Evolutionary conservation across 805 yeast genomes (phyloP), one percentile per base, ranked within the genome.

Genomic region (Candida krabiensis): DNA sequence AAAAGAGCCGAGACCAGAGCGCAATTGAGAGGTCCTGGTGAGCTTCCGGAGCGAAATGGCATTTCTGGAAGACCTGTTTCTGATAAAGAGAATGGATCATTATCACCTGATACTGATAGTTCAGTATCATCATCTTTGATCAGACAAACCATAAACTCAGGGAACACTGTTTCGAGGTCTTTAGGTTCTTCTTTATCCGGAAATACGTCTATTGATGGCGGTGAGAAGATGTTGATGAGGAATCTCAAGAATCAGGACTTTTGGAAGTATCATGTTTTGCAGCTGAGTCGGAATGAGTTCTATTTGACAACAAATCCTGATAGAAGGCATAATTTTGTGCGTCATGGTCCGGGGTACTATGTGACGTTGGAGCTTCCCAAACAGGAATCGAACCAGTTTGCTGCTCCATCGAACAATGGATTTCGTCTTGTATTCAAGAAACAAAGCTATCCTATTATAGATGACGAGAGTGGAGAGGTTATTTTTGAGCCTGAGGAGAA

Each of bases 251-350:
- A 16, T 28, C 55, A 37, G 30, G 40, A 68, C 13, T 74, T 69
- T 46, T 80, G 83, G 80, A 81, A 80, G 52, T 83, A 82, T 50
- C 89, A 83, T 52, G 63, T 81, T 4, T 53, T 78, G 17, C 70
- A 67, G 37, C 62, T 78, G 35, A 79, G 80, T 9, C 69, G 67
- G 27, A 32, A 41, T 23, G 80, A 75, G 47, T 60, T 79, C 32
- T 81, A 80, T 52, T 52, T 83, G 31, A 73, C 88, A 1, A 83
- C 90, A 0, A 83, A 79, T 48, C 89, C 89, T 0, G 80, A 78
- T 16, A 58, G 67, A 14, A 70, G 74, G 44, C 88, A 83, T 53
- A 56, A 75, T 25, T 73, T 71, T 46, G 74, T 83, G 37, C 63
- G 84, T 22, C 67, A 70, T 46, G 86, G 79, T 0, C 88, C 88